Evolutionary conservation across 1,139 yeast genomes (phyloP).

Genomic region (Spathaspora sp.): DNA sequence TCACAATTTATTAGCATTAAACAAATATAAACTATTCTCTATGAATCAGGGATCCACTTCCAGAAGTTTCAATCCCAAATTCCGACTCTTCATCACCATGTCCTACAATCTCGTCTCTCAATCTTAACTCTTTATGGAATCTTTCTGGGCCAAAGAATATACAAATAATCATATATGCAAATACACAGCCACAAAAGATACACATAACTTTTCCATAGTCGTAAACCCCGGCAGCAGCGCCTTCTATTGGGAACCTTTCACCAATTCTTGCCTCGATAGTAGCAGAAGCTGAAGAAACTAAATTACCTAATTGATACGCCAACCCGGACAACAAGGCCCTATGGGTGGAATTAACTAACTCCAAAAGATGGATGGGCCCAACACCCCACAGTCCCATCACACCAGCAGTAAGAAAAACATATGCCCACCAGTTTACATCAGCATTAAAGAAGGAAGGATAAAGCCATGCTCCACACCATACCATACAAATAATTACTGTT

Average conservation of each 20-base stretch:
- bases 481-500: constrained; percentile 31
- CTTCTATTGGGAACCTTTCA: constrained; percentile 26
- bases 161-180: constrained; percentile 27
- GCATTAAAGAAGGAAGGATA: constrained; percentile 33
- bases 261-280: constrained; percentile 39
- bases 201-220: constrained; percentile 41
- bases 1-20: neutral
- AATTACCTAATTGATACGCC: constrained; percentile 40
- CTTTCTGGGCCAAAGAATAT: constrained; percentile 36
- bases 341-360: constrained; percentile 36
- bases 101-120: constrained; percentile 2
- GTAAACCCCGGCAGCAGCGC: constrained; percentile 18
- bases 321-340: constrained; percentile 38
- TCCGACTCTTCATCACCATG: constrained; percentile 3
- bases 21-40: neutral
- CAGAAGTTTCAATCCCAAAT: neutral
- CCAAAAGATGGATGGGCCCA: constrained; percentile 35
- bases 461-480: constrained; percentile 32
- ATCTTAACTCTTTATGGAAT: constrained; percentile 20
- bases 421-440: constrained; percentile 30
- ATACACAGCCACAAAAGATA: constrained; percentile 39
- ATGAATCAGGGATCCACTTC: neutral
- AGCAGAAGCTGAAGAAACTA: constrained; percentile 35
- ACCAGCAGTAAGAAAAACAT: constrained; percentile 23
- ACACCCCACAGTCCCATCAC: constrained; percentile 44